Evolutionary conservation across 1,284 basidiomycete genomes (phyloP), one percentile per base, ranked within the genome.

Genomic region (Ustilago trichophora): DNA sequence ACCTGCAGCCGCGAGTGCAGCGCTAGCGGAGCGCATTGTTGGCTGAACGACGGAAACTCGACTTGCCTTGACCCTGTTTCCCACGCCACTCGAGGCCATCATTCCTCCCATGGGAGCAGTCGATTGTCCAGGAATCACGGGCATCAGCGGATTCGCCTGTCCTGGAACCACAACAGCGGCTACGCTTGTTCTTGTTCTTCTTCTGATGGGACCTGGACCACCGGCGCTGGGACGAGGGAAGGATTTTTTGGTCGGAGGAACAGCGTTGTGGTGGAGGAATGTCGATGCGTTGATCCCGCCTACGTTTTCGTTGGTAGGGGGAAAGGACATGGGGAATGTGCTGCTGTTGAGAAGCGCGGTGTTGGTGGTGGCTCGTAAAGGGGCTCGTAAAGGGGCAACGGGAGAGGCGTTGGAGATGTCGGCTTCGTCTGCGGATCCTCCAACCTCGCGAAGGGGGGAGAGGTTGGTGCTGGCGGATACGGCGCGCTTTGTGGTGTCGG

Each of bases 211-310:
- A 1, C 65, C 65, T 1, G 65, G 65, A 15, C 65, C 65, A 16
- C 65, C 65, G 3, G 65, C 65, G 16, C 49, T 54, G 4, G 65
- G 65, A 2, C 54, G n/a, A 0, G 65, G 65, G 29, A 68, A 68
- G 6, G 65, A 44, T 37, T 68, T 68, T 15, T 59, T 56, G 4
- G 45, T n/a, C n/a, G n/a, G 41, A 9, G 64, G 52, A 1, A 49
- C 52, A 2, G 12, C 49, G n/a, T 24, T 33, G 38, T n/a, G n/a
- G n/a, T n/a, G n/a, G n/a, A n/a, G n/a, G n/a, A n/a, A n/a, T n/a
- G n/a, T n/a, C n/a, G n/a, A n/a, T n/a, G n/a, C n/a, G n/a, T n/a
- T n/a, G n/a, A n/a, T n/a, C n/a, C n/a, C n/a, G n/a, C n/a, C n/a
- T n/a, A n/a, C n/a, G n/a, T n/a, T n/a, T n/a, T n/a, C n/a, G n/a